A percentile compares a stretch with the other conserved stretches of the same genome.
These are phyloP conservation scores for Lanzia echinophila DNA, from an alignment of 2,329 filamentous ascomycete genomes.

Conservation along the genomic window DNA sequence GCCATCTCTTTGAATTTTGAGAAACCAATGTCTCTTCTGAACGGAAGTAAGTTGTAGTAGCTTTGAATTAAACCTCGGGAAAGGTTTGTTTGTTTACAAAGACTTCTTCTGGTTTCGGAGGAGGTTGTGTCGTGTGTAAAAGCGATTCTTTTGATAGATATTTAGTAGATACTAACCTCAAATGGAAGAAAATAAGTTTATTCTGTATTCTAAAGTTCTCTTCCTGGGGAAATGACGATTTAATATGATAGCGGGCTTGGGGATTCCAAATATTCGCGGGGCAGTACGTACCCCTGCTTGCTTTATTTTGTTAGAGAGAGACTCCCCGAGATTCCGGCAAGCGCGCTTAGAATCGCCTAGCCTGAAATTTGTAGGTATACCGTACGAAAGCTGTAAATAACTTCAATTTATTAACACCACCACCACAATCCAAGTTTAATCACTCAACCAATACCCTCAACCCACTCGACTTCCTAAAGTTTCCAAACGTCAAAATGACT, in stretches of 20 bases:
- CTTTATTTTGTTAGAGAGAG: background rate
- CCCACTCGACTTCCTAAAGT: background rate
- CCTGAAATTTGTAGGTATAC: slow-evolving; percentile 3
- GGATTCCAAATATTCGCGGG: background rate
- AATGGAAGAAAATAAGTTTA: background rate
- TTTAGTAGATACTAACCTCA: background rate
- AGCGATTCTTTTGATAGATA: background rate
- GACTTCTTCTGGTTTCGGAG: background rate
- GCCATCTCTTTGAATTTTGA: slow-evolving; percentile 16
- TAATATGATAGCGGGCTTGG: background rate
- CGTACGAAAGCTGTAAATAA: background rate
- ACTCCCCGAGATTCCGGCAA: background rate
- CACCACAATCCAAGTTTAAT: background rate
- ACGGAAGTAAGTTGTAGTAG: too few relatives aligned
- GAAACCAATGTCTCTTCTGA: background rate
- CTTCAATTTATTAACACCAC: background rate
- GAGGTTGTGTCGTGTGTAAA: too few relatives aligned
- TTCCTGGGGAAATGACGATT: slow-evolving; percentile 6
- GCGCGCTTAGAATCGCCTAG: slow-evolving; percentile 11
- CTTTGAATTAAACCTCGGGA: too few relatives aligned
- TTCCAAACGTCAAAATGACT: slow-evolving; percentile 26
- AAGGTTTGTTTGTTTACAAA: background rate
- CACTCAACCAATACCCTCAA: background rate
- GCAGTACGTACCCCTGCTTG: background rate
- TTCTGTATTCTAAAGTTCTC: background rate